Evolutionary conservation across 768 basidiomycete species (phyloP), one percentile per base, ranked within the genome.

Genomic region (Suillus subalutaceus): DNA sequence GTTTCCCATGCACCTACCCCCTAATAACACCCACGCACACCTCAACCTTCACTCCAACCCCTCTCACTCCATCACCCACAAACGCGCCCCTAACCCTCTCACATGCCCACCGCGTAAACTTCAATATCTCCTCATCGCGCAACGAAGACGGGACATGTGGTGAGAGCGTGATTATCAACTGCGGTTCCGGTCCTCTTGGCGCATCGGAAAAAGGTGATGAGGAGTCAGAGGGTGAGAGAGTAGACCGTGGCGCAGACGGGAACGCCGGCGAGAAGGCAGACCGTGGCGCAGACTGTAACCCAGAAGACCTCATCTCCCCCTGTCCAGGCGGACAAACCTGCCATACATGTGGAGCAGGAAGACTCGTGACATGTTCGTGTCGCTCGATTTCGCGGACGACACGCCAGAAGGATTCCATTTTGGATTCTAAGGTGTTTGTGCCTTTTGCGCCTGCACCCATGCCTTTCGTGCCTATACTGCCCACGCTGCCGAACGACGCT

Each of bases 341-440:
- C 93, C 93, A 96, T 63, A 96, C 88, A 68, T 94, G 93, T 1
- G 93, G 94, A 13, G 92, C 88, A 1, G 91, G 90, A 13, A 97
- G 84, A 72, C 94, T 92, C 0, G 92, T 73, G 32, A 97, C 91
- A 67, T 91, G 85, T 0, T 93, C 92, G 68, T 97, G 94, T 3
- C 90, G 84, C 73, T 96, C 93, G 67, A 96, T 85, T 91, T 97
- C 95, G 48, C 90, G 87, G 82, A 97, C 88, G 7, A 86, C 90
- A 20, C 91, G 84, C 67, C 92, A 81, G 71, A 99, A 92, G 5
- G 86, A 82, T 71, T 93, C 90, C 90, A 96, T 95, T 66, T 90
- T 86, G 0, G 86, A 88, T 32, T 84, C 84, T 4, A 83, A 53
- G 1, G 30, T 38, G 1, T 57, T 64, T 32, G 65, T 44, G 9